These are phyloP conservation scores for Arthroderma sp. DNA, from an alignment of 2,329 filamentous ascomycete genomes.

Conservation along the genomic window DNA sequence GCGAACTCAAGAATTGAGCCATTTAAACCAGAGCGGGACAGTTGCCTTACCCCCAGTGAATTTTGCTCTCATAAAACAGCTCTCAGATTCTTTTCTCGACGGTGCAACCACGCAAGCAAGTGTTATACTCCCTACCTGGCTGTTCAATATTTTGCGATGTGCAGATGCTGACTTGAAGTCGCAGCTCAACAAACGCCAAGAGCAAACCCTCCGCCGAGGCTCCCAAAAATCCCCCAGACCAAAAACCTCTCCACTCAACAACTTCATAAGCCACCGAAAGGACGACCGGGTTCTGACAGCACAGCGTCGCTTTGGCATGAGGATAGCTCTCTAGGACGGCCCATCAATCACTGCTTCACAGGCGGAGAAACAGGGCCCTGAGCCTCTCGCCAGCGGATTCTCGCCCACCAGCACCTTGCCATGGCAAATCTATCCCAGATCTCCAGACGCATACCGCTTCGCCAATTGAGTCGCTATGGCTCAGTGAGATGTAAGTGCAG, in stretches of 20 bases:
- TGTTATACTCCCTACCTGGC: too few species aligned
- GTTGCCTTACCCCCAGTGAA: not conserved
- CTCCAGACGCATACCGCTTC: not conserved
- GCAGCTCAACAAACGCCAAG: conserved; percentile 2
- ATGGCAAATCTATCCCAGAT: not conserved
- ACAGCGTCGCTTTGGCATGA: not conserved
- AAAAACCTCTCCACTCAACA: conserved; percentile 1
- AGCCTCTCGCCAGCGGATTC: not conserved
- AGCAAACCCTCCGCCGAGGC: not conserved
- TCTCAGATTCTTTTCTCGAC: too few species aligned
- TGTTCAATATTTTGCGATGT: not conserved
- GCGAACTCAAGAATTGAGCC: too few species aligned
- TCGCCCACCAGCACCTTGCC: not conserved
- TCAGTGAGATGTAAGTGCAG: conserved; percentile 4
- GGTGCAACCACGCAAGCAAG: too few species aligned
- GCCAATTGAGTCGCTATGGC: not conserved
- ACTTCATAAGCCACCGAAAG: not conserved
- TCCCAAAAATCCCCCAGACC: not conserved
- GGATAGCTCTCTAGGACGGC: not conserved
- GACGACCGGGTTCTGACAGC: not conserved
- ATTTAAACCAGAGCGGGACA: not conserved
- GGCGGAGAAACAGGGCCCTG: not conserved
- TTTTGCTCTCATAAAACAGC: not conserved
- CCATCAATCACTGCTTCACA: not conserved
- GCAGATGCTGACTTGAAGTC: not conserved